Percentiles rank a stretch among this genome's conserved stretches.
phyloP scores from a whole-genome alignment of 2,329 filamentous ascomycete species.

The Amesomyces nigricolor region DNA sequence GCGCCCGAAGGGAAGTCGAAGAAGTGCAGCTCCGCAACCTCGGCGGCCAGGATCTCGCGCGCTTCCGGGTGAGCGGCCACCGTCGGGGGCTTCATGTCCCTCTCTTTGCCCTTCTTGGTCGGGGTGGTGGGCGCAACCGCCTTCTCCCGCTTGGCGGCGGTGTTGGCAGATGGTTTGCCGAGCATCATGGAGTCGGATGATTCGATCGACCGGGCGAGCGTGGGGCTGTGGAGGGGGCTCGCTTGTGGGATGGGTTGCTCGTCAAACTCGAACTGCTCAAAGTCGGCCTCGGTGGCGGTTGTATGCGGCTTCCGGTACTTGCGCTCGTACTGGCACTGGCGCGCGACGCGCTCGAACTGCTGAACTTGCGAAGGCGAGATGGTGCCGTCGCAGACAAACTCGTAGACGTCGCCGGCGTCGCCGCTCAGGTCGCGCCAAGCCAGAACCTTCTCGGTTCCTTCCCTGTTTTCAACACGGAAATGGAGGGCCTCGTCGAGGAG shows the following conservation, averaged over 20 bases:
- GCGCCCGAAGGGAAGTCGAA: slow-evolving; percentile 86
- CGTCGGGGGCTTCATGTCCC: slow-evolving; percentile 41
- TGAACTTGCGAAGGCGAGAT: slow-evolving; percentile 65
- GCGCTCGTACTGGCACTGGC: slow-evolving; percentile 95
- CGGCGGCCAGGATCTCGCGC: slow-evolving; percentile 66
- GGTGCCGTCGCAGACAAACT: slow-evolving; percentile 86
- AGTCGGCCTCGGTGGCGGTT: slow-evolving; percentile 73
- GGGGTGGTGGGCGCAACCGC: slow-evolving; percentile 15
- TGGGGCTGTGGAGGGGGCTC: slow-evolving; percentile 56
- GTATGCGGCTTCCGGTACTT: slow-evolving; percentile 80
- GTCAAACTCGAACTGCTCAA: slow-evolving; percentile 76
- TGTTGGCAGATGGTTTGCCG: slow-evolving; percentile 44
- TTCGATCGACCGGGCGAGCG: slow-evolving; percentile 49
- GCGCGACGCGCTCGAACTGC: slow-evolving; percentile 74
- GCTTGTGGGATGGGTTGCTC: slow-evolving; percentile 58
- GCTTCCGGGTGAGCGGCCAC: slow-evolving; percentile 63
- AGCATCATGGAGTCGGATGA: slow-evolving; percentile 52
- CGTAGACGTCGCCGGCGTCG: slow-evolving; percentile 90
- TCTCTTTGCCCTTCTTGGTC: slow-evolving; percentile 28
- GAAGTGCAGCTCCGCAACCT: slow-evolving; percentile 80
- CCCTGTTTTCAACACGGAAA: slow-evolving; percentile 76
- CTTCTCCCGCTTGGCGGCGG: slow-evolving; percentile 40
- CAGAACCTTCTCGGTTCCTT: slow-evolving; percentile 76
- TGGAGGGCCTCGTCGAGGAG: slow-evolving; percentile 87
- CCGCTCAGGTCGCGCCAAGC: slow-evolving; percentile 95